Evolutionary conservation across 2,329 filamentous ascomycete species (phyloP).

Genomic region (Diaporthe sp.): DNA sequence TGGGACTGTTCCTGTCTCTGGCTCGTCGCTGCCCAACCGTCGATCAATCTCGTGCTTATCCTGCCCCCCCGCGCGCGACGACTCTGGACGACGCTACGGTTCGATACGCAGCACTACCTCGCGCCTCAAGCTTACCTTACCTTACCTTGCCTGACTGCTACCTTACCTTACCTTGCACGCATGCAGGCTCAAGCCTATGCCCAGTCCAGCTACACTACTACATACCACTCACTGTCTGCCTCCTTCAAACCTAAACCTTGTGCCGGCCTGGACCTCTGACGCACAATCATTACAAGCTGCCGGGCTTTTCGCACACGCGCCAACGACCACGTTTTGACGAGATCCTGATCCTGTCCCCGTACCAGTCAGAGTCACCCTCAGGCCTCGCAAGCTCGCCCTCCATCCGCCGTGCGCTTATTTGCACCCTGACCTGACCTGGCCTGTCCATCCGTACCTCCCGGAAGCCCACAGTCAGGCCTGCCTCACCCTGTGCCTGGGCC

Average conservation of each 20-base stretch:
- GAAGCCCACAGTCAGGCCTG: conserved; percentile 18
- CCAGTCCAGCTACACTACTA: conserved; percentile 32
- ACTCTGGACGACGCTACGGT: conserved; percentile 31
- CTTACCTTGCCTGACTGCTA: conserved; percentile 32
- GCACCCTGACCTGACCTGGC: conserved; percentile 30
- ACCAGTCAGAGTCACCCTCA: neutral
- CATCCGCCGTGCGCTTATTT: conserved; percentile 26
- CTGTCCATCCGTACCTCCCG: conserved; percentile 19
- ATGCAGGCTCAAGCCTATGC: conserved; percentile 35
- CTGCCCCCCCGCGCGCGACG: conserved; percentile 33
- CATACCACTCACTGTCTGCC: conserved; percentile 31
- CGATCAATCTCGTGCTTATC: conserved; percentile 49
- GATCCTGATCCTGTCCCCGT: conserved; percentile 23
- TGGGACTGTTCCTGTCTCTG: conserved; percentile 26
- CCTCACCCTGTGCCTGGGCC: conserved; percentile 18
- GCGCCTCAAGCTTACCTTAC: conserved; percentile 35
- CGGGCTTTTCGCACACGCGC: conserved; percentile 30
- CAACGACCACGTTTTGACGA: conserved; percentile 23
- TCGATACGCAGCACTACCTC: conserved; percentile 31
- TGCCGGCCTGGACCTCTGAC: conserved; percentile 30
- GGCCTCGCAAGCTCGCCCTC: conserved; percentile 31
- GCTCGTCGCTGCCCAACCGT: conserved; percentile 55
- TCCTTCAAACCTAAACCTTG: conserved; percentile 32
- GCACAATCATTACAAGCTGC: conserved; percentile 28
- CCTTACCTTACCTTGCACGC: conserved; percentile 33